These are phyloP conservation scores for Debaryomyces udenii DNA, from an alignment of 1,139 yeast species.

Conservation along the genomic window DNA sequence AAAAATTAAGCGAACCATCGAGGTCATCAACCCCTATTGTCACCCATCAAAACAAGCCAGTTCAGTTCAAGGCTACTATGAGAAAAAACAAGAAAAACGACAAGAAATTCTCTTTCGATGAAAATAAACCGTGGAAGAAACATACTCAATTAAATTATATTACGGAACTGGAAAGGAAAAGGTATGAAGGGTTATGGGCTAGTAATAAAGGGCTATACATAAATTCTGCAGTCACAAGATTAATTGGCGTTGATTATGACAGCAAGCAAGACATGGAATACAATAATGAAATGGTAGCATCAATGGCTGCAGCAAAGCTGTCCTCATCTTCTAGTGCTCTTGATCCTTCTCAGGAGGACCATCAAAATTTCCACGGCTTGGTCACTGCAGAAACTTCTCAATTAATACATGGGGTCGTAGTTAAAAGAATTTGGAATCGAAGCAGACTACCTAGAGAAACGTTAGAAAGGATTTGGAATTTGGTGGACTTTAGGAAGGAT, in stretches of 20 bases:
- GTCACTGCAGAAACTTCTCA: constrained; percentile 37
- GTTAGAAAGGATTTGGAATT: constrained; percentile 70
- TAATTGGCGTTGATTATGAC: constrained; percentile 38
- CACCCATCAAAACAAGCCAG: constrained; percentile 28
- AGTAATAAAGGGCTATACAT: constrained; percentile 75
- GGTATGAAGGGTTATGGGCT: constrained; percentile 94
- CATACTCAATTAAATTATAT: constrained; percentile 65
- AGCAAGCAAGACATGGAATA: constrained; percentile 13
- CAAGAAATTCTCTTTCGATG: constrained; percentile 64
- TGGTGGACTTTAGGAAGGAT: constrained; percentile 76
- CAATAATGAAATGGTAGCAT: constrained; percentile 14
- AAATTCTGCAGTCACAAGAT: constrained; percentile 38
- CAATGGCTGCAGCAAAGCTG: constrained; percentile 17
- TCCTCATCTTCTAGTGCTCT: constrained; percentile 27
- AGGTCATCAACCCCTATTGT: constrained; percentile 20
- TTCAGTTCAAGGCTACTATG: constrained; percentile 67
- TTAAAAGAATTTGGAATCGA: constrained; percentile 76
- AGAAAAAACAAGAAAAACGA: constrained; percentile 51
- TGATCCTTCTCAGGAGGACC: constrained; percentile 21
- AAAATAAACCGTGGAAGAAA: constrained; percentile 94
- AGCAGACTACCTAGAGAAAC: constrained; percentile 69
- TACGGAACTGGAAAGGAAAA: constrained; percentile 73
- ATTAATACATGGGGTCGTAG: constrained; percentile 67
- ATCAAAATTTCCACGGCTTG: constrained; percentile 36
- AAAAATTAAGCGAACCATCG: constrained; percentile 11